A percentile compares a stretch with the other conserved stretches of the same genome.
Evolutionary conservation across 192 early-diverging fungal genomes (phyloP).

Genomic region (Coemansia sp.): DNA sequence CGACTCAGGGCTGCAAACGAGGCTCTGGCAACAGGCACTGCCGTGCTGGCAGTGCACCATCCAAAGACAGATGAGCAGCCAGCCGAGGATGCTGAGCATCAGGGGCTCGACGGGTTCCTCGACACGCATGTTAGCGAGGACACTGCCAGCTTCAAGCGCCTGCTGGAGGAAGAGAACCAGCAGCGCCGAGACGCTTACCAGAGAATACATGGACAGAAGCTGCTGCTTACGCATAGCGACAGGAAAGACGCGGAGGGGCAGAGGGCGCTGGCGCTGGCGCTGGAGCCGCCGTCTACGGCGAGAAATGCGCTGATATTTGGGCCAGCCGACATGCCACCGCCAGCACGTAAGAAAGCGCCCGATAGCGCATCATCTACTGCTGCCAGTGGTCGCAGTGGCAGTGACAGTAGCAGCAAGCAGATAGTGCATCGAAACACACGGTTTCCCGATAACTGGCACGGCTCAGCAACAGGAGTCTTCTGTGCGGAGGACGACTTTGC

Average conservation of each 20-base stretch:
- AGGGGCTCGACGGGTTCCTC: slow-evolving; percentile 15
- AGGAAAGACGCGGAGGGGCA: too few species aligned
- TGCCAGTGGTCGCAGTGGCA: slow-evolving; percentile 4
- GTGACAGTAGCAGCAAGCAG: not conserved
- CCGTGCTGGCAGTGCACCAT: not conserved
- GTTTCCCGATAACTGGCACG: too few species aligned
- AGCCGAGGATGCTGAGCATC: not conserved
- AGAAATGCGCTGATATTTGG: too few species aligned
- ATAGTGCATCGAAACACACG: slow-evolving; percentile 16
- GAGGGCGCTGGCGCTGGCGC: too few species aligned
- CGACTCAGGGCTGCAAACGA: slow-evolving; percentile 3
- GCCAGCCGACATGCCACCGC: too few species aligned
- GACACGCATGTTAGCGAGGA: slow-evolving; percentile 28
- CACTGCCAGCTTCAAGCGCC: slow-evolving; percentile 27
- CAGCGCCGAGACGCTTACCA: not conserved
- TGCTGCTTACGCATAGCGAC: too few species aligned
- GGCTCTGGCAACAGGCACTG: not conserved
- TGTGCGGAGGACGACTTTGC: slow-evolving; percentile 2
- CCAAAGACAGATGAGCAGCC: not conserved
- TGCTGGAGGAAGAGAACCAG: slow-evolving; percentile 7
- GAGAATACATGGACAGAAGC: too few species aligned
- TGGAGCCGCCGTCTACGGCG: too few species aligned
- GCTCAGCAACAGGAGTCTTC: not conserved
- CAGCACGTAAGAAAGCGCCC: too few species aligned
- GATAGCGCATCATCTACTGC: too few species aligned